Evolutionary conservation across 305 asterid genomes (phyloP).

Genomic region (Fraxinus angustifolia): DNA sequence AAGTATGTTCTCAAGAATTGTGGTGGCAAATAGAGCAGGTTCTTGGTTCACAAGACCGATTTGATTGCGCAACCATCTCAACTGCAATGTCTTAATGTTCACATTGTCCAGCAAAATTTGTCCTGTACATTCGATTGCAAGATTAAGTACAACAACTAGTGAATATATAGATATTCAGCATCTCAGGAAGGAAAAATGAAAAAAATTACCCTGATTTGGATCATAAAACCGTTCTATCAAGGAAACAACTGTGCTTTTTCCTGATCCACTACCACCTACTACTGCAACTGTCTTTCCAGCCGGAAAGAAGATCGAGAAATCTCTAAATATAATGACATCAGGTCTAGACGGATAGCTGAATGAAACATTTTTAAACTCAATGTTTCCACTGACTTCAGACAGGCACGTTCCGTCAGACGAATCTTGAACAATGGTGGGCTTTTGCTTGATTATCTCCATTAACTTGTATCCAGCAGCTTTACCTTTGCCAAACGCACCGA

Average conservation of each 20-base stretch:
- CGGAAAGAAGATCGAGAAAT: constrained; percentile 86
- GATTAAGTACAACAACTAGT: constrained; percentile 5
- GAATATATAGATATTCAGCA: background rate
- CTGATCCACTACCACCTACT: constrained; percentile 98
- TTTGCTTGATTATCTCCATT: constrained; percentile 83
- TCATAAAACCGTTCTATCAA: constrained; percentile 90
- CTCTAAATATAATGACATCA: constrained; percentile 83
- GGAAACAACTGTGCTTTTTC: constrained; percentile 93
- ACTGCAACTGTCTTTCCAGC: constrained; percentile 97
- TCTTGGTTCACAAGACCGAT: constrained; percentile 98
- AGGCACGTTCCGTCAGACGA: constrained; percentile 47
- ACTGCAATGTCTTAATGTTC: constrained; percentile 76
- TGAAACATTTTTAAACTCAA: constrained; percentile 80
- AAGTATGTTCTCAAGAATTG: constrained; percentile 86
- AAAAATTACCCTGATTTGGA: constrained; percentile 71
- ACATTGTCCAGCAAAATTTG: constrained; percentile 79
- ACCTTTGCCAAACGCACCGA: constrained; percentile 95
- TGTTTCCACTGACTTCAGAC: constrained; percentile 65
- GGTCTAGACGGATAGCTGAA: constrained; percentile 97
- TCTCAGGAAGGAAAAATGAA: background rate
- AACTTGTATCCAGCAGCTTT: constrained; percentile 91
- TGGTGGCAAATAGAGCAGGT: constrained; percentile 96
- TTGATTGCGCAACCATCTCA: constrained; percentile 89
- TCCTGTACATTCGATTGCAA: constrained; percentile 41
- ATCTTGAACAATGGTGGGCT: constrained; percentile 75